A percentile compares a stretch with the other conserved stretches of the same genome.
phyloP scores from a whole-genome alignment of 176 grass and related monocot genomes.

The Triticum aestivum region IWGSC_CS_RefSeq_v2.1 NC_057796.1:33905337-33905836 shows the following conservation, averaged over 20 bases:
- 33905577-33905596: slow-evolving; percentile 60
- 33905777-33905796: not conserved
- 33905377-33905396: not conserved
- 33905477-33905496: slow-evolving; percentile 95
- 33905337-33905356: not conserved
- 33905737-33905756: not conserved
- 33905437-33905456: slow-evolving; percentile 41
- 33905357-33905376: slow-evolving; percentile 13
- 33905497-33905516: slow-evolving; percentile 78
- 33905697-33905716: not conserved
- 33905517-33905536: slow-evolving; percentile 94
- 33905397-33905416: not conserved
- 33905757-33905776: not conserved
- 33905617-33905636: slow-evolving; percentile 7
- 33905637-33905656: slow-evolving; percentile 7
- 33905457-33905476: slow-evolving; percentile 89
- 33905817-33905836: slow-evolving; percentile 11
- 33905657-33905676: not conserved
- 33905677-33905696: not conserved
- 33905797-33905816: not conserved
- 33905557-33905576: slow-evolving; percentile 86
- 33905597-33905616: slow-evolving; percentile 10
- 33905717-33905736: not conserved
- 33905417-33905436: slow-evolving; percentile 2
- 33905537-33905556: slow-evolving; percentile 93